Evolutionary conservation across 306 rosid species (phyloP), one percentile per base, ranked within the genome.

Genomic region (Pyrus communis): DNA sequence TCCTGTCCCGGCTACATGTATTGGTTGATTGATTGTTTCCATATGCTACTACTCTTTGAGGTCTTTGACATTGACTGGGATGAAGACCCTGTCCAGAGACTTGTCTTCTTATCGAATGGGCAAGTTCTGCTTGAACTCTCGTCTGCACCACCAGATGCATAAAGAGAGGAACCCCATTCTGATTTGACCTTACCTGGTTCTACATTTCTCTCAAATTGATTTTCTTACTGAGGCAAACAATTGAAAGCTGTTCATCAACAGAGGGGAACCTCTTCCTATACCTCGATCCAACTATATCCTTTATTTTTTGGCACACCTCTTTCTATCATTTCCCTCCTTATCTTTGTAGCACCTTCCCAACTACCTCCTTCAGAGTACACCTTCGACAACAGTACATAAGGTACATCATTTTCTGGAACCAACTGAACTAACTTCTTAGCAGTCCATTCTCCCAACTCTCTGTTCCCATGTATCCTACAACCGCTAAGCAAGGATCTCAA

Each of bases 401-500:
- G 71, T 51, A 82, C 89, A 62, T 82, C 84, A 67, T 74, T 67
- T 55, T 78, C 75, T 2, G 92, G 86, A 74, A 71, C 84, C 74
- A 84, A 74, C 63, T 77, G 68, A 69, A 84, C 69, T 19, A 88
- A 84, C 59, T 79, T 84, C 40, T 51, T 64, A 73, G 81, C 84
- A 59, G 85, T 69, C 92, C 87, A 86, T 84, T 84, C 84, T 69
- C 87, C 92, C 46, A 88, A 51, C 54, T 78, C 84, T 71, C 69
- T 79, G 57, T 82, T 79, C 75, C 85, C 87, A 71, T 86, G 80
- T 61, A 79, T 89, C 77, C 90, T 81, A 73, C 93, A 86, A 68
- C 90, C 90, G 10, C 82, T 86, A 38, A 89, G 86, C 77, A 89
- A 68, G 80, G 90, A 86, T 75, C 88, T 86, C 83, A 83, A 55